Evolutionary conservation across 768 basidiomycete species (phyloP).

Genomic region (Termitomyces sp.): DNA sequence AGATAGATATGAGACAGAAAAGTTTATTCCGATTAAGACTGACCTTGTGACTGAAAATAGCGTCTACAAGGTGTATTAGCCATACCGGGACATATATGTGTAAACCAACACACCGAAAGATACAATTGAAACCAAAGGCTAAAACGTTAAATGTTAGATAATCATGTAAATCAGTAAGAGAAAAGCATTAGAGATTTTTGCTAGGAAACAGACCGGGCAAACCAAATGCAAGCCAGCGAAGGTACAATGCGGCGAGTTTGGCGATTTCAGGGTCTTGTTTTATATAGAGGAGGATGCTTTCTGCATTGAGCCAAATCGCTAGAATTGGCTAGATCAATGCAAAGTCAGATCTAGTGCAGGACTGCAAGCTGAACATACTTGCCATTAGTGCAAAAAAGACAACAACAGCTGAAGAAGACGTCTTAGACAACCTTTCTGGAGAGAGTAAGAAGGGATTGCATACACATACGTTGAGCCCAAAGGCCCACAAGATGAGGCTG

Average conservation of each 20-base stretch:
- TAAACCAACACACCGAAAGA: conserved; percentile 31
- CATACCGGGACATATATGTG: background rate
- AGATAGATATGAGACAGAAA: background rate
- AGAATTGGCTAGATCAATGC: conserved; percentile 40
- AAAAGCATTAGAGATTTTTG: background rate
- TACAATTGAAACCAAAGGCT: conserved; percentile 49
- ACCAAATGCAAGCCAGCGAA: conserved; percentile 70
- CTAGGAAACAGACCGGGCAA: conserved; percentile 50
- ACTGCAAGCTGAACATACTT: conserved; percentile 18
- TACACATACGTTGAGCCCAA: conserved; percentile 86
- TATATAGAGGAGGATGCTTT: conserved; percentile 67
- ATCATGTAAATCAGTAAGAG: background rate
- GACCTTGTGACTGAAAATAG: conserved; percentile 82
- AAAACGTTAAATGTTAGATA: too few species aligned
- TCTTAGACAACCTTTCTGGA: background rate
- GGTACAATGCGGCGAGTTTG: conserved; percentile 66
- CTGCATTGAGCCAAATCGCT: conserved; percentile 78
- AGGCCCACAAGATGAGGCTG: conserved; percentile 84
- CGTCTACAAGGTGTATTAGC: conserved; percentile 28
- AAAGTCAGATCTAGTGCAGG: conserved; percentile 26
- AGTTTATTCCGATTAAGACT: background rate
- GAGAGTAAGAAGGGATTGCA: conserved; percentile 19
- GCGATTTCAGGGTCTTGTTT: conserved; percentile 85
- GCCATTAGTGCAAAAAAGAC: conserved; percentile 55
- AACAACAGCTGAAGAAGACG: conserved; percentile 47